Percentiles rank a stretch among this genome's conserved stretches.
Conservation (phyloP, 1,284 basidiomycete genomes). For the Rhodotorula glutinis region DNA sequence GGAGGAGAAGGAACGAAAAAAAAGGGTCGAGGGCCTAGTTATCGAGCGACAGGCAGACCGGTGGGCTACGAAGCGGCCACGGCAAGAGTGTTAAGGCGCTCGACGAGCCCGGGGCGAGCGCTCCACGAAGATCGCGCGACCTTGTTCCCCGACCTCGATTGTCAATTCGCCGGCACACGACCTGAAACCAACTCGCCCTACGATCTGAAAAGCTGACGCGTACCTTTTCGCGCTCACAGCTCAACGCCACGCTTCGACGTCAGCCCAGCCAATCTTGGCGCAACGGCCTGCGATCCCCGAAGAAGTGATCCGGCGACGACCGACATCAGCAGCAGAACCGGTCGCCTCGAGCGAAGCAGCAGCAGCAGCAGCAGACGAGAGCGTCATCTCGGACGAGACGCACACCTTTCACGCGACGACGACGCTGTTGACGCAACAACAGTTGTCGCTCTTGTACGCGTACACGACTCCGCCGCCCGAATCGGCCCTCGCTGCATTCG, state of each 20-base stretch:
- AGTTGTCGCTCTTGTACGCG: constrained; percentile 39
- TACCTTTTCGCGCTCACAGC: no score
- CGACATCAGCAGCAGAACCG: constrained; percentile 1
- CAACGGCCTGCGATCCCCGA: constrained; percentile 8
- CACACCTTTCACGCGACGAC: constrained; percentile 5
- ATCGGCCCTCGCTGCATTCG: constrained; percentile 68
- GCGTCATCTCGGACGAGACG: neutral
- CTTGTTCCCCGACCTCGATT: no score
- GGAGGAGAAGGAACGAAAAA: no score
- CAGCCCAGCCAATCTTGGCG: neutral
- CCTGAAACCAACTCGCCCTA: neutral
- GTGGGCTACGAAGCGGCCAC: no score
- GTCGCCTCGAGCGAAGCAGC: constrained; percentile 5
- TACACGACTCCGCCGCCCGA: constrained; percentile 53
- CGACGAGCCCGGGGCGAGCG: no score
- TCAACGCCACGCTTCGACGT: neutral
- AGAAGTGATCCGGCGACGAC: constrained; percentile 8
- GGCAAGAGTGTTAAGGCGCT: no score
- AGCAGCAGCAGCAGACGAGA: neutral
- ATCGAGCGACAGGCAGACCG: no score
- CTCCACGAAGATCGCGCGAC: no score
- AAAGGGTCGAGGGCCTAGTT: no score
- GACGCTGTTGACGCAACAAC: constrained; percentile 21
- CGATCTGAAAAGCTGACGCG: no score
- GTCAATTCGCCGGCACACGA: no score